These are phyloP conservation scores for Lepidium sativum DNA, from an alignment of 345 rosid species.

Conservation along the genomic window DNA sequence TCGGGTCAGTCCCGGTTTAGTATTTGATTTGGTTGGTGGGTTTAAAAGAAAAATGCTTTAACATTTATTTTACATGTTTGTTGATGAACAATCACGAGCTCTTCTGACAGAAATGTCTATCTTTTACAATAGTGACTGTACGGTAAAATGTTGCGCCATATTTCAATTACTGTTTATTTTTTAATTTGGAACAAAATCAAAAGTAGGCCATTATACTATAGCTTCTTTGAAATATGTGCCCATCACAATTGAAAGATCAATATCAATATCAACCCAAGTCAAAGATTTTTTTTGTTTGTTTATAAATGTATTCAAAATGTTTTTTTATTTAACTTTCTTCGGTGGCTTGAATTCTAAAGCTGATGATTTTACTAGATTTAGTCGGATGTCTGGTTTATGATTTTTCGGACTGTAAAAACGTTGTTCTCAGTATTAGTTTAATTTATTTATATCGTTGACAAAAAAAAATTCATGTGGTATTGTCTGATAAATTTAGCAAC, in stretches of 20 bases:
- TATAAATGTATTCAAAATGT: background rate
- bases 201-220: constrained; percentile 17
- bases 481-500: background rate
- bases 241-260: constrained; percentile 4
- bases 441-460: too few species aligned
- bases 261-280: background rate
- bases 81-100: constrained; percentile 25
- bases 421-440: too few species aligned
- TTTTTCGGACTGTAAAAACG: too few species aligned
- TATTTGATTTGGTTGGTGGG: constrained; percentile 10
- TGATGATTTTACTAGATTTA: too few species aligned
- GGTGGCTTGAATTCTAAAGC: too few species aligned
- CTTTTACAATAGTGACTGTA: constrained; percentile 24
- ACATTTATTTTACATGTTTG: background rate
- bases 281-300: background rate
- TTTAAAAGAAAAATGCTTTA: background rate
- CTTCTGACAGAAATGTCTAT: constrained; percentile 19
- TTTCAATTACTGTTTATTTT: constrained; percentile 16
- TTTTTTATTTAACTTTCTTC: background rate
- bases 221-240: constrained; percentile 24
- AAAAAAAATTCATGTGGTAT: too few species aligned
- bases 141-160: constrained; percentile 20
- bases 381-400: too few species aligned
- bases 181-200: constrained; percentile 2
- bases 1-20: background rate